Conservation (phyloP, 345 rosid genomes). For the Passiflora organensis region DNA sequence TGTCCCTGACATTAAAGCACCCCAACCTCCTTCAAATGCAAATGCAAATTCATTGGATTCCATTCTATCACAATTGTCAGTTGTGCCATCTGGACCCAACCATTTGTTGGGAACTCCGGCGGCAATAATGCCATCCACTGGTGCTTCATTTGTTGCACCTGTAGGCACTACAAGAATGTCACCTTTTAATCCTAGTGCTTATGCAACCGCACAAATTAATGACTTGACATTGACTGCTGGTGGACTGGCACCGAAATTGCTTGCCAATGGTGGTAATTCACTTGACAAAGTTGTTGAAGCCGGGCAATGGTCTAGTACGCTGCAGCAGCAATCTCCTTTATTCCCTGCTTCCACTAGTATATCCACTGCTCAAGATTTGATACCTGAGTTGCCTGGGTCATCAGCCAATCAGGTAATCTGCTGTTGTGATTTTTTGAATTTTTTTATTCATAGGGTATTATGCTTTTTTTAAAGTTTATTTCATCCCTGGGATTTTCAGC, state of each 20-base stretch:
- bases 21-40: constrained; percentile 51
- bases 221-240: constrained; percentile 25
- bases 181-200: constrained; percentile 22
- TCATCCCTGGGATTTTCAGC: constrained; percentile 17
- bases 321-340: constrained; percentile 44
- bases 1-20: constrained; percentile 36
- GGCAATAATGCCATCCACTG: no score
- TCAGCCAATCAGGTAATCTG: constrained; percentile 53
- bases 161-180: constrained; percentile 18
- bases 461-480: constrained; percentile 13
- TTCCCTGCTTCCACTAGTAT: constrained; percentile 41
- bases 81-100: constrained; percentile 46
- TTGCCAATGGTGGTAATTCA: constrained; percentile 28
- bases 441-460: neutral
- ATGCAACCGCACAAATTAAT: constrained; percentile 28
- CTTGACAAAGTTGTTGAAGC: constrained; percentile 19
- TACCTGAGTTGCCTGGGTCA: constrained; percentile 39
- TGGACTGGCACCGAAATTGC: constrained; percentile 27
- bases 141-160: constrained; percentile 25
- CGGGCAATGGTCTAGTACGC: constrained; percentile 37
- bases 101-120: constrained; percentile 33
- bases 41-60: constrained; percentile 67
- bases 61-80: constrained; percentile 71
- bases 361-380: constrained; percentile 38
- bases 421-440: constrained; percentile 9